These are phyloP conservation scores for Astraeus odoratus DNA, from an alignment of 768 basidiomycete genomes.

Conservation along the genomic window DNA sequence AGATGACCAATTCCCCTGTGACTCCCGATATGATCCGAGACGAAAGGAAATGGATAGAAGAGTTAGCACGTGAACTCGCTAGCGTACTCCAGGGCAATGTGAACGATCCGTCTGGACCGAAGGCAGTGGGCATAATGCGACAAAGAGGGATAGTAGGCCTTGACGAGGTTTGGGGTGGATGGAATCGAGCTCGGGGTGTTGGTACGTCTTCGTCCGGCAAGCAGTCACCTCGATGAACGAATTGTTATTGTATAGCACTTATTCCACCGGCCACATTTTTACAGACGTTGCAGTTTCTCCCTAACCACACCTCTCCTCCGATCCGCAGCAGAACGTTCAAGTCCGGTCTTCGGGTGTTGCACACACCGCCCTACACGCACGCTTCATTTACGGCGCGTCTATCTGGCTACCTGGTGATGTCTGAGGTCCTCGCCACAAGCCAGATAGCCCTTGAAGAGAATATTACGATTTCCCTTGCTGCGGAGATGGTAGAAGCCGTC, in stretches of 20 bases:
- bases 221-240: neutral
- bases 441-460: slow-evolving; percentile 68
- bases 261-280: slow-evolving; percentile 85
- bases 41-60: slow-evolving; percentile 71
- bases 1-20: slow-evolving; percentile 71
- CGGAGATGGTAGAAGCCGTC: slow-evolving; percentile 71
- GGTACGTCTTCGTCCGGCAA: slow-evolving; percentile 36
- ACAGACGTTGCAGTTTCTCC: slow-evolving; percentile 64
- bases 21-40: slow-evolving; percentile 85
- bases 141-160: slow-evolving; percentile 75
- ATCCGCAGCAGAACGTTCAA: slow-evolving; percentile 61
- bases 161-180: slow-evolving; percentile 92
- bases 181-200: slow-evolving; percentile 91
- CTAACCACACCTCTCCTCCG: slow-evolving; percentile 55
- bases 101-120: slow-evolving; percentile 11
- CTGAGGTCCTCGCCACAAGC: slow-evolving; percentile 50
- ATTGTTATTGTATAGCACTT: slow-evolving; percentile 49
- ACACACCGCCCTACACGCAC: slow-evolving; percentile 71
- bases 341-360: slow-evolving; percentile 74
- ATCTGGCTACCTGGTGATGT: slow-evolving; percentile 42
- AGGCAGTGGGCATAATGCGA: slow-evolving; percentile 59
- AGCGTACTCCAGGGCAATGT: slow-evolving; percentile 51
- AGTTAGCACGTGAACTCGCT: slow-evolving; percentile 78
- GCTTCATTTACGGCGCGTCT: slow-evolving; percentile 65
- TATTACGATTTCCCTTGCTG: slow-evolving; percentile 64